phyloP scores from a whole-genome alignment of 2,329 filamentous ascomycete species.

The Fusarium longipes region DNA sequence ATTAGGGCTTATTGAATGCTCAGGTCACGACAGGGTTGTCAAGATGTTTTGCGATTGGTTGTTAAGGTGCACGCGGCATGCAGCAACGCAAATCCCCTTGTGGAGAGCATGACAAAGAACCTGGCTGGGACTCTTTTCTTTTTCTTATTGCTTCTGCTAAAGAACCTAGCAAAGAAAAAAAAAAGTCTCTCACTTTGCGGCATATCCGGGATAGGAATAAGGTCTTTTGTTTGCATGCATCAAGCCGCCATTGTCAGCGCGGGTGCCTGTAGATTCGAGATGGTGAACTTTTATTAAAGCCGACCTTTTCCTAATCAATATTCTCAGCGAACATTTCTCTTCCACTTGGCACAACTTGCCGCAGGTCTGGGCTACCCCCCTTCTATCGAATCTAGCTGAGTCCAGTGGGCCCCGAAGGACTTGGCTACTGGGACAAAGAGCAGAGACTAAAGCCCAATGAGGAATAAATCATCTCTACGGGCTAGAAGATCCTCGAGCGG shows the following conservation, averaged over 20 bases:
- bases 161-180: neutral
- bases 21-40: constrained; percentile 23
- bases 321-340: neutral
- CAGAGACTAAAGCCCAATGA: constrained; percentile 20
- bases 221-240: neutral
- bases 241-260: neutral
- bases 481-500: constrained; percentile 27
- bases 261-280: neutral
- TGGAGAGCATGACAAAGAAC: constrained; percentile 1
- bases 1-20: constrained; percentile 37
- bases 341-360: constrained; percentile 12
- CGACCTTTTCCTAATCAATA: neutral
- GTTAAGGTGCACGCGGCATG: constrained; percentile 25
- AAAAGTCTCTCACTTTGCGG: neutral
- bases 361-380: constrained; percentile 19
- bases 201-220: neutral
- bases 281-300: neutral
- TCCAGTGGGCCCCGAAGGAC: constrained; percentile 13
- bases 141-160: constrained; percentile 18
- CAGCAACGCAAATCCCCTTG: constrained; percentile 25
- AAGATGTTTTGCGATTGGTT: constrained; percentile 26
- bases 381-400: constrained; percentile 21
- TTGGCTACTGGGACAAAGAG: constrained; percentile 25
- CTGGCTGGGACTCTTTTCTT: constrained; percentile 2
- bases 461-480: constrained; percentile 22